A percentile compares a stretch with the other conserved stretches of the same genome.
Evolutionary conservation across 768 basidiomycete species (phyloP).

Genomic region (Kwoniella mangroviensis): DNA sequence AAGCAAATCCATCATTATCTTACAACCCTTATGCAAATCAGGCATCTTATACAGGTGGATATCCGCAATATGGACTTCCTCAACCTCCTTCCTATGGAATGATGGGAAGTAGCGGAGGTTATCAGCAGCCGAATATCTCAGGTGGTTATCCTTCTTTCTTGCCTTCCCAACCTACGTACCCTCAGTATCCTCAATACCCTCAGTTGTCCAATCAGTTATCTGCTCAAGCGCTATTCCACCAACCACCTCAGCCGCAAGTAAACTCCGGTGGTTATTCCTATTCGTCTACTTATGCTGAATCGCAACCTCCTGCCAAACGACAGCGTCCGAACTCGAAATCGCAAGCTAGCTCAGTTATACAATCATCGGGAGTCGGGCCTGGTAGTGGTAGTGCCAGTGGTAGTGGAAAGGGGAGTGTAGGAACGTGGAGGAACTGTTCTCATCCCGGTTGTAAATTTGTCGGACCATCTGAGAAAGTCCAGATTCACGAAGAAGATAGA

Average conservation of each 20-base stretch:
- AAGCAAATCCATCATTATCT: not conserved
- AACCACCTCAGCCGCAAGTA: conserved; percentile 4
- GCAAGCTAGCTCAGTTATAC: too few relatives aligned
- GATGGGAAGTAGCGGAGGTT: not conserved
- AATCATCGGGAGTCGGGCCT: not conserved
- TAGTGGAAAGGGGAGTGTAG: not conserved
- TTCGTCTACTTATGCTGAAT: conserved; percentile 22
- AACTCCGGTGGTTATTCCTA: conserved; percentile 35
- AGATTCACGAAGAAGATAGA: conserved; percentile 58
- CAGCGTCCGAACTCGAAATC: not conserved
- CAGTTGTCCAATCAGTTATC: conserved; percentile 4
- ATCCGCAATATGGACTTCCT: not conserved
- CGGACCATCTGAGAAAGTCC: conserved; percentile 51
- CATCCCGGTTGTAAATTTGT: conserved; percentile 54
- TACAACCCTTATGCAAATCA: not conserved
- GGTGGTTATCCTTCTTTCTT: conserved; percentile 11
- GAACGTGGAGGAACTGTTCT: conserved; percentile 54
- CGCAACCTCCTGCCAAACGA: not conserved
- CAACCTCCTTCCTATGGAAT: conserved; percentile 1
- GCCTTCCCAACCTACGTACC: conserved; percentile 3
- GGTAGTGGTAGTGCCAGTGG: not conserved
- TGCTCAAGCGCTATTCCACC: conserved; percentile 32
- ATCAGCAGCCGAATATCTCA: conserved; percentile 15
- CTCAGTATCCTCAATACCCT: not conserved
- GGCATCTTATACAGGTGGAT: not conserved